Percentiles rank a stretch among this genome's conserved stretches.
Conservation (phyloP, 768 basidiomycete species). For the Collybiopsis confluens region DNA sequence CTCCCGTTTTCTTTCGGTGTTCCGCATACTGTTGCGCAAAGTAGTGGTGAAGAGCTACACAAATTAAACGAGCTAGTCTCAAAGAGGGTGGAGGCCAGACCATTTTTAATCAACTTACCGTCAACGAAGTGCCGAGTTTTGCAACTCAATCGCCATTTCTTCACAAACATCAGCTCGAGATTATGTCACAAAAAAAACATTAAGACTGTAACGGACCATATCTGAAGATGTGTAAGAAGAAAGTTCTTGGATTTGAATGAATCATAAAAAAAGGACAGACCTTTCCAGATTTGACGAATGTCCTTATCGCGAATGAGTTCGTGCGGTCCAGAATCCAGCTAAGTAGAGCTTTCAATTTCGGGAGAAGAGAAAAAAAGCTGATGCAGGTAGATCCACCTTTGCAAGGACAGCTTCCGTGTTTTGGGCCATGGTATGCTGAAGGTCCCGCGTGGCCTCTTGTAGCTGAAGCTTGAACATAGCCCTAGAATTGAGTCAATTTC, state of each 20-base stretch:
- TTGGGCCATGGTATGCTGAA: constrained; percentile 13
- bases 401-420: constrained; percentile 13
- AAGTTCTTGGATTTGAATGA: not conserved
- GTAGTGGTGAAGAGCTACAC: constrained; percentile 17
- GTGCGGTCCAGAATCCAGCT: constrained; percentile 21
- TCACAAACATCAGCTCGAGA: not conserved
- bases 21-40: constrained; percentile 12
- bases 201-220: constrained; percentile 14
- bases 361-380: not conserved
- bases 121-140: constrained; percentile 20
- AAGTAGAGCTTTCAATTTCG: not conserved
- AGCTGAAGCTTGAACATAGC: constrained; percentile 16
- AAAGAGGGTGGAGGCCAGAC: too few species aligned
- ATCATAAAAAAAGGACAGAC: constrained; percentile 11
- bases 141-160: constrained; percentile 20
- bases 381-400: constrained; percentile 9
- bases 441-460: constrained; percentile 10
- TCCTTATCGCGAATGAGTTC: constrained; percentile 20
- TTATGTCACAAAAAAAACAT: not conserved
- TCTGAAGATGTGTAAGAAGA: constrained; percentile 8
- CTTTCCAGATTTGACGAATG: constrained; percentile 18
- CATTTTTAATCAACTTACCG: constrained; percentile 15
- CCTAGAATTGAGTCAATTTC: constrained; percentile 2
- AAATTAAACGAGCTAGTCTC: too few species aligned
- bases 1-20: constrained; percentile 7